These are phyloP conservation scores for Pseudonectria buxi DNA, from an alignment of 2,329 filamentous ascomycete genomes.

Conservation along the genomic window DNA sequence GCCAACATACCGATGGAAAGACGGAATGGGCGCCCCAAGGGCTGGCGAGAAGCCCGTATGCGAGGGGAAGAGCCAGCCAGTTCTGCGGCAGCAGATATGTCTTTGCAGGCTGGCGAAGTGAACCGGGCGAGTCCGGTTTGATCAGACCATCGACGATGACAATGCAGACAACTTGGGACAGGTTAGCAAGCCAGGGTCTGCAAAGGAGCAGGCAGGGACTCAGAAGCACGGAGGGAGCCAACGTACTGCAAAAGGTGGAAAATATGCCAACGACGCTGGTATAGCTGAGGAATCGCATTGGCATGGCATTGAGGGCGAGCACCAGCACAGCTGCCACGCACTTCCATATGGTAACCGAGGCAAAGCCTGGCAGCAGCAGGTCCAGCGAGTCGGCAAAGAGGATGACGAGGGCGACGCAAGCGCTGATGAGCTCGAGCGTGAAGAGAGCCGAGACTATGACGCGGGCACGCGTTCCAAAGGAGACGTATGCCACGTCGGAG, in stretches of 20 bases:
- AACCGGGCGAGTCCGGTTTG: slow-evolving; percentile 73
- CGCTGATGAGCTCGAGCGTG: slow-evolving; percentile 77
- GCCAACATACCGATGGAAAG: slow-evolving; percentile 64
- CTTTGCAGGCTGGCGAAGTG: slow-evolving; percentile 68
- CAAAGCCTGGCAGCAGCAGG: slow-evolving; percentile 64
- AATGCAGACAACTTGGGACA: slow-evolving; percentile 64
- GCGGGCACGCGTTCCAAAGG: slow-evolving; percentile 76
- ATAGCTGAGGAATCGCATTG: slow-evolving; percentile 76
- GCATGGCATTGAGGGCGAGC: slow-evolving; percentile 76
- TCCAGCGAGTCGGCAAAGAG: slow-evolving; percentile 89
- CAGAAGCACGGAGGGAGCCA: background rate
- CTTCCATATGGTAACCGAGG: slow-evolving; percentile 71
- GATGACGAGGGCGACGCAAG: slow-evolving; percentile 82
- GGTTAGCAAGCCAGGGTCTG: slow-evolving; percentile 2
- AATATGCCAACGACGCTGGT: slow-evolving; percentile 91
- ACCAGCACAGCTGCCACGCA: slow-evolving; percentile 72
- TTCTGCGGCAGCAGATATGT: slow-evolving; percentile 80
- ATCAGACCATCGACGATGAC: slow-evolving; percentile 80
- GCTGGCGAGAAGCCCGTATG: slow-evolving; percentile 84
- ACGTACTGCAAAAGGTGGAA: slow-evolving; percentile 79
- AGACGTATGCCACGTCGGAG: slow-evolving; percentile 85
- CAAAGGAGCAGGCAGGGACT: background rate
- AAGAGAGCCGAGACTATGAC: slow-evolving; percentile 80
- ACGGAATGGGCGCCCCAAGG: slow-evolving; percentile 58
- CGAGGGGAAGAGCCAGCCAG: slow-evolving; percentile 80